Evolutionary conservation across 164 flowering plant species (phyloP).

Genomic region (Euptelea pleiosperma): DNA sequence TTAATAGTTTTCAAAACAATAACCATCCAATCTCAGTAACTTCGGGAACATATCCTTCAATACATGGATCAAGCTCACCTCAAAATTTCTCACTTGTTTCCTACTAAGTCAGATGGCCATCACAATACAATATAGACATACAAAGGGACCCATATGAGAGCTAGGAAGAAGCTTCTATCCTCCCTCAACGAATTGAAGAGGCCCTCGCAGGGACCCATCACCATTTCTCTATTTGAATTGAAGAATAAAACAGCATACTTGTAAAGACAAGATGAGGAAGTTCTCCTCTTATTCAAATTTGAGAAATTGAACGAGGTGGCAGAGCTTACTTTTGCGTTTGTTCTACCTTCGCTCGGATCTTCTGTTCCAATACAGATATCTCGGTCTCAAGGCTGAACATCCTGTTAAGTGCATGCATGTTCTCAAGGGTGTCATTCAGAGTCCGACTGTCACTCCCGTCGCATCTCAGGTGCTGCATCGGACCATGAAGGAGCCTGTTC

Average conservation of each 20-base stretch:
- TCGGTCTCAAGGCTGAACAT: slow-evolving; percentile 90
- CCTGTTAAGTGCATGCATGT: slow-evolving; percentile 92
- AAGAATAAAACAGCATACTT: background rate
- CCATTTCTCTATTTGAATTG: slow-evolving; percentile 5
- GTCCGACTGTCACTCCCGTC: slow-evolving; percentile 89
- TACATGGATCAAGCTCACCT: slow-evolving; percentile 25
- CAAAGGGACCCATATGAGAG: background rate
- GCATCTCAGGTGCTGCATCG: slow-evolving; percentile 95
- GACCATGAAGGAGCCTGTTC: slow-evolving; percentile 93
- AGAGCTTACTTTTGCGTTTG: slow-evolving; percentile 50
- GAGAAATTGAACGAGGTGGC: slow-evolving; percentile 5
- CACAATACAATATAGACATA: background rate
- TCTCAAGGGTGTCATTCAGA: slow-evolving; percentile 81
- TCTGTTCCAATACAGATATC: slow-evolving; percentile 68
- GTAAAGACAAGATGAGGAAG: slow-evolving; percentile 21
- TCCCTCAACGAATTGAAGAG: slow-evolving; percentile 16
- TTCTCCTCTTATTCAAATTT: slow-evolving; percentile 26
- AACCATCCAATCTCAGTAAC: background rate
- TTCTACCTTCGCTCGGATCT: slow-evolving; percentile 81
- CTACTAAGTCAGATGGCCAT: slow-evolving; percentile 18
- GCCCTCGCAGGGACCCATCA: slow-evolving; percentile 11
- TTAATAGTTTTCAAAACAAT: background rate
- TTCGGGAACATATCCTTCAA: background rate
- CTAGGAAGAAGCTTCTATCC: slow-evolving; percentile 11
- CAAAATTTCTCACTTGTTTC: slow-evolving; percentile 11